phyloP scores from a whole-genome alignment of 2,329 filamentous ascomycete genomes.

The Microsporum canis region DNA sequence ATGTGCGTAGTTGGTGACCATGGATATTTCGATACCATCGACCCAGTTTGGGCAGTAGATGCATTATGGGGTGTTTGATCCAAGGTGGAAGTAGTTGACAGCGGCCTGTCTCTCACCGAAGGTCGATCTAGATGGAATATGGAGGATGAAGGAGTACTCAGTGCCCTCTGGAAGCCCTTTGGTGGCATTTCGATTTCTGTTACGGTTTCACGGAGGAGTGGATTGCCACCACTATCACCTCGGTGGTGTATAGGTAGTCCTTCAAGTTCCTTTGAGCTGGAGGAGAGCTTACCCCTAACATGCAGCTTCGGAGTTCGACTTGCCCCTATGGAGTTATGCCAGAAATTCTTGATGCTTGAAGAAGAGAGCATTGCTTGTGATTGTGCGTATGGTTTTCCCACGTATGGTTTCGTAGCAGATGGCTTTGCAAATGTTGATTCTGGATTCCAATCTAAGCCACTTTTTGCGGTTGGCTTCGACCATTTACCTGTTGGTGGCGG shows the following conservation, averaged over 20 bases:
- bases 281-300: background rate
- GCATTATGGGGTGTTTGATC: background rate
- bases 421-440: constrained; percentile 13
- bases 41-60: background rate
- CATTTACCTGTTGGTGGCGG: background rate
- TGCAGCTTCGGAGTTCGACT: constrained; percentile 3
- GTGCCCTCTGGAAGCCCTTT: constrained; percentile 2
- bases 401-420: background rate
- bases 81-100: background rate
- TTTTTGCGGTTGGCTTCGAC: background rate
- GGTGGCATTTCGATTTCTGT: constrained; percentile 1
- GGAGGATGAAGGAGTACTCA: constrained; percentile 5
- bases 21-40: constrained; percentile 11
- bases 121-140: constrained; percentile 4
- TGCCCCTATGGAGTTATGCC: constrained; percentile 3
- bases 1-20: constrained; percentile 12
- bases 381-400: background rate
- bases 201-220: background rate
- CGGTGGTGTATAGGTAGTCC: background rate
- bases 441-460: constrained; percentile 10
- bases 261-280: background rate
- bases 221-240: background rate
- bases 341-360: constrained; percentile 7
- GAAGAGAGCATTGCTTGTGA: constrained; percentile 7
- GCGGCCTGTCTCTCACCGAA: background rate